Percentiles rank a stretch among this genome's conserved stretches.
Conservation (phyloP, 2,329 filamentous ascomycete genomes). For the Neofusicoccum cordaticola region DNA sequence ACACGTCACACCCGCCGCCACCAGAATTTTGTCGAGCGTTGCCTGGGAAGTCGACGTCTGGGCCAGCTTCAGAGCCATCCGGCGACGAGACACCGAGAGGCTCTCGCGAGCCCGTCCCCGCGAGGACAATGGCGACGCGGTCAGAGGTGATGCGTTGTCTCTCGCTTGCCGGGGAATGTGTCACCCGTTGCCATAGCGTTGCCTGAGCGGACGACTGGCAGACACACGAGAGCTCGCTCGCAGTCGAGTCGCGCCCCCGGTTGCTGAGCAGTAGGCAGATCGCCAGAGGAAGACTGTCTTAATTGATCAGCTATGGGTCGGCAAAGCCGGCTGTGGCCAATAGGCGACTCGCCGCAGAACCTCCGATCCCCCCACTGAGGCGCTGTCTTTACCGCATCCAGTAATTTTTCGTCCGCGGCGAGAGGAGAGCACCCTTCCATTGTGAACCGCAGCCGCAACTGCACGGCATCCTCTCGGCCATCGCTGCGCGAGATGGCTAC, state of each 20-base stretch:
- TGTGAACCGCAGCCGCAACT: too few relatives aligned
- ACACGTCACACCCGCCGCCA: slow-evolving; percentile 10
- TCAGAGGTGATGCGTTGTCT: background rate
- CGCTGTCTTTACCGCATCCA: background rate
- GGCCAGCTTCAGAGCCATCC: background rate
- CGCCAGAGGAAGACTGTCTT: background rate
- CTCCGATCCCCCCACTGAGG: background rate
- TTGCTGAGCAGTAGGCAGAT: too few relatives aligned
- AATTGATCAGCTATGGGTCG: background rate
- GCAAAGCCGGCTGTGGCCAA: background rate
- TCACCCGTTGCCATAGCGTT: background rate
- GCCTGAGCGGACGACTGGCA: background rate
- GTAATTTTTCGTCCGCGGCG: background rate
- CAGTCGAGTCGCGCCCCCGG: too few relatives aligned
- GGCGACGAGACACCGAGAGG: background rate
- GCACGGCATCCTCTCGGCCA: too few relatives aligned
- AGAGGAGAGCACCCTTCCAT: too few relatives aligned
- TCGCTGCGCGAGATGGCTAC: too few relatives aligned
- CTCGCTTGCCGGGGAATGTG: background rate
- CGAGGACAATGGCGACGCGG: background rate
- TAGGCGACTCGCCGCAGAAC: background rate
- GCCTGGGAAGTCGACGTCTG: background rate
- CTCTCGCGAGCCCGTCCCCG: background rate
- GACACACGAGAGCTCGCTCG: background rate
- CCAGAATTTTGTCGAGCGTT: background rate